These are phyloP conservation scores for Acer campestre DNA, from an alignment of 345 rosid genomes.

Conservation along the genomic window DNA sequence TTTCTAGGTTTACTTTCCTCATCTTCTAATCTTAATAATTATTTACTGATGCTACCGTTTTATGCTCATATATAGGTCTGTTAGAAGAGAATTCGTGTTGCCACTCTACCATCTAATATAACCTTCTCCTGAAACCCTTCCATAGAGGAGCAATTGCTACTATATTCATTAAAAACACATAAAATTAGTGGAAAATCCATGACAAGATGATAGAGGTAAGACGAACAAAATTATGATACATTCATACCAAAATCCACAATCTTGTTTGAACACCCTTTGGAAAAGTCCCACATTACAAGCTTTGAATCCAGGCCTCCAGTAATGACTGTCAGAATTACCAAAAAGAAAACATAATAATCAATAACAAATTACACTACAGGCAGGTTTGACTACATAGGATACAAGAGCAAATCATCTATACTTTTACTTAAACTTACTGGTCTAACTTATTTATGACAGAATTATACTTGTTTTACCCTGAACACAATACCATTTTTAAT, in stretches of 20 bases:
- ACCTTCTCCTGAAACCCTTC: neutral
- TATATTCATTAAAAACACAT: neutral
- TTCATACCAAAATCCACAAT: slow-evolving; percentile 70
- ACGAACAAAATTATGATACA: neutral
- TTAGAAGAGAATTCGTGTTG: neutral
- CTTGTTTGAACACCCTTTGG: slow-evolving; percentile 72
- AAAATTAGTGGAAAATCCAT: neutral
- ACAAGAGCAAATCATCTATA: neutral
- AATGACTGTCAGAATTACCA: slow-evolving; percentile 47
- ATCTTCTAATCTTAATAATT: neutral
- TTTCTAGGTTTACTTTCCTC: neutral
- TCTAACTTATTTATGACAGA: neutral
- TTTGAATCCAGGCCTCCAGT: slow-evolving; percentile 94
- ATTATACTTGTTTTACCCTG: neutral
- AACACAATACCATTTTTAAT: neutral
- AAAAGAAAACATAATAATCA: neutral
- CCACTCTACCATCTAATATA: neutral
- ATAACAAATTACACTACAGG: neutral
- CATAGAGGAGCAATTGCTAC: neutral
- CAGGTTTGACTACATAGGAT: slow-evolving; percentile 8
- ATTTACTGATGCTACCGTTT: neutral
- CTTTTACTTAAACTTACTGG: neutral
- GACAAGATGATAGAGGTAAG: neutral
- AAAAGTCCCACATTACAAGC: slow-evolving; percentile 92
- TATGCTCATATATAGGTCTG: neutral